These are phyloP conservation scores for Quercus wislizeni DNA, from an alignment of 306 rosid species.

Conservation along the genomic window DNA sequence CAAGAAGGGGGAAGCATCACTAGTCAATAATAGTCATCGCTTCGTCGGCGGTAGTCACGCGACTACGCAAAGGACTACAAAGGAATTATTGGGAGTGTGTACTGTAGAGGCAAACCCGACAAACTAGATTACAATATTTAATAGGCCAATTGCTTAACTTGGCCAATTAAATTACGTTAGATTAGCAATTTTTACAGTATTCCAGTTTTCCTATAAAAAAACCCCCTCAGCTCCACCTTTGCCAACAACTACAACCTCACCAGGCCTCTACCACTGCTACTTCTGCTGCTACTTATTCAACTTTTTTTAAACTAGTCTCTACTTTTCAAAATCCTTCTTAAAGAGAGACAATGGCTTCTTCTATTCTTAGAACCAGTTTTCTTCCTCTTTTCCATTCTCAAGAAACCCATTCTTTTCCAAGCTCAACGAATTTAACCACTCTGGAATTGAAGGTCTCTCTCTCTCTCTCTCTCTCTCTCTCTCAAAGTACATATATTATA, in stretches of 20 bases:
- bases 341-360: conserved; percentile 30
- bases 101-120: no score
- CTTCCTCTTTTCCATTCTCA: conserved; percentile 24
- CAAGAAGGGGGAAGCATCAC: no score
- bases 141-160: no score
- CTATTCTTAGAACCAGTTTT: conserved; percentile 36
- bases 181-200: no score
- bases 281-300: no score
- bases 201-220: background rate
- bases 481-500: background rate
- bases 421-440: conserved; percentile 1
- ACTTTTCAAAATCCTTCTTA: background rate
- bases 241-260: background rate
- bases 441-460: conserved; percentile 18
- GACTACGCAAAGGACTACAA: no score
- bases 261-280: background rate
- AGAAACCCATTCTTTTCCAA: conserved; percentile 9
- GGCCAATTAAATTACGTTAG: no score
- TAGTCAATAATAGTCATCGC: no score
- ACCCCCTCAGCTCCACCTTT: background rate
- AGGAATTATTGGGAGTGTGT: no score
- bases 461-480: background rate
- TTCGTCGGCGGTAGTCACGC: no score
- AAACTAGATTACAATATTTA: no score
- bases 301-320: background rate